A percentile compares a stretch with the other conserved stretches of the same genome.
phyloP scores from a whole-genome alignment of 805 yeast species.

The Metahyphopichia silvanorum region DNA sequence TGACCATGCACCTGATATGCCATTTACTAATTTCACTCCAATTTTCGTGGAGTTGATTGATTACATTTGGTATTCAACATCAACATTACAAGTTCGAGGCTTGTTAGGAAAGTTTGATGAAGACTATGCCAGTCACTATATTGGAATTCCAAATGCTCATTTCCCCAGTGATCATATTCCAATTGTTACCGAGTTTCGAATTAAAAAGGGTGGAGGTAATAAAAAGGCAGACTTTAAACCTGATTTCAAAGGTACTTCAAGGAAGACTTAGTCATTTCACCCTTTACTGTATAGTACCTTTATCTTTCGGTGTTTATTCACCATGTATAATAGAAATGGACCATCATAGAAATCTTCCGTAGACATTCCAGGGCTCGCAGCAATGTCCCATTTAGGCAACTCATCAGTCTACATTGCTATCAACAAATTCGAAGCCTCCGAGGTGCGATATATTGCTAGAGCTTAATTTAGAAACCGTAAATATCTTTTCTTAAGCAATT shows the following conservation, averaged over 20 bases:
- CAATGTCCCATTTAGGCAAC: background rate
- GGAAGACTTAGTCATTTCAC: constrained; percentile 29
- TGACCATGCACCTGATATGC: constrained; percentile 79
- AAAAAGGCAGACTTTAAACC: constrained; percentile 44
- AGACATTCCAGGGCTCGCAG: background rate
- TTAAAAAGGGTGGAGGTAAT: constrained; percentile 43
- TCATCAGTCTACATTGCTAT: no score
- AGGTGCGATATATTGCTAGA: no score
- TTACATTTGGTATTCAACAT: constrained; percentile 91
- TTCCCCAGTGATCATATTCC: constrained; percentile 95
- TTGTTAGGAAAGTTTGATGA: constrained; percentile 80
- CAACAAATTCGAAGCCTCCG: no score
- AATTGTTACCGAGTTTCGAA: constrained; percentile 73
- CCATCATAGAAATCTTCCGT: no score
- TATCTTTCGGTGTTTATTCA: no score
- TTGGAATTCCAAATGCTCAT: constrained; percentile 93
- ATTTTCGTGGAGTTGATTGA: constrained; percentile 91
- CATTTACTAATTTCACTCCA: constrained; percentile 94
- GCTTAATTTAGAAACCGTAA: no score
- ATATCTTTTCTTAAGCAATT: no score
- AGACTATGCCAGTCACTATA: constrained; percentile 68
- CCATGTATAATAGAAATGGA: no score
- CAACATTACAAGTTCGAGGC: constrained; percentile 78
- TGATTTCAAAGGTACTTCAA: constrained; percentile 40
- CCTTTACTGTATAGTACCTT: background rate